Evolutionary conservation across 116 monocot species (phyloP), one percentile per base, ranked within the genome.

Genomic region (Cymodocea nodosa): DNA sequence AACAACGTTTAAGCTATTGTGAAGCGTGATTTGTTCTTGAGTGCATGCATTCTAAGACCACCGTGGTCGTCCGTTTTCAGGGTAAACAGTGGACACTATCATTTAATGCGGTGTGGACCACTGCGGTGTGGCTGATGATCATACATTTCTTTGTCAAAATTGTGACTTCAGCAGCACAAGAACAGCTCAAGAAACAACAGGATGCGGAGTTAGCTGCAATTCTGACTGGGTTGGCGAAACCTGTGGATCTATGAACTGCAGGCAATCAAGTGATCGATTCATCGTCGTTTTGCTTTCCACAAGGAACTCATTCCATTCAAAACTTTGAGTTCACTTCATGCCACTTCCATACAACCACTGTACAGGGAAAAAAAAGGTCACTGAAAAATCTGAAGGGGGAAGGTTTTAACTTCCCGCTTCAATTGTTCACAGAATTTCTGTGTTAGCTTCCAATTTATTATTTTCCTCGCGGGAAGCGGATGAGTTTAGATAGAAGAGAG

Each of bases 61-160:
- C 9, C n/a, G 19, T 50, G 22, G 9, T 64, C 50, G 48, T 50
- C 23, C 15, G 52, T 20, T 23, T 3, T 70, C 76, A 97, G 97
- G 85, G 61, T 58, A 85, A 80, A 68, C 57, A 72, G 53, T 97
- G 87, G 97, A 84, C 81, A 11, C 68, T 85, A 6, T 91, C 87
- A 0, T 88, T 97, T 20, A 78, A 76, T 61, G 52, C 78, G 59
- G 63, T 91, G 17, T 97, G 97, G 97, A 97, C 88, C 67, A 71
- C 78, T n/a, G 35, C 88, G 13, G 73, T 97, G 18, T 97, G 97
- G 97, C 59, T 97, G 19, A 80, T 91, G 83, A 69, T 97, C 9
- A 58, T 91, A 51, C 83, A 91, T 73, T 90, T 87, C 76, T 82
- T 85, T 30, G 74, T 66, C 11, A 90, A 85, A 54, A 97, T 97